phyloP scores from a whole-genome alignment of 176 grass and related monocot species.

The Olyra latifolia region DNA sequence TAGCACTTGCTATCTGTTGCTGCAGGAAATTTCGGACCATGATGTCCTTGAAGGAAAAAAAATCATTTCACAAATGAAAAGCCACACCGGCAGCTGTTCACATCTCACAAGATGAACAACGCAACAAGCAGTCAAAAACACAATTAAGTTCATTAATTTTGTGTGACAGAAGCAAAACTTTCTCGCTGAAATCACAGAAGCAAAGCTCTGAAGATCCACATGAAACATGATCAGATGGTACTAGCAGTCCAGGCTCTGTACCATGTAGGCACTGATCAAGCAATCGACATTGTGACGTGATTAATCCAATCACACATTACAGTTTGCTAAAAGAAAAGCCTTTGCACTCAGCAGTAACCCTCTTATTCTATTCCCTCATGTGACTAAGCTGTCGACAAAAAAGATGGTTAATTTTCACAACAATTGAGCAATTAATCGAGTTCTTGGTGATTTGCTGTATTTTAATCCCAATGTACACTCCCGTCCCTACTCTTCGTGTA shows the following conservation, averaged over 20 bases:
- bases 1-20: background rate
- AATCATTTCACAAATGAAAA: background rate
- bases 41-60: background rate
- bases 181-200: background rate
- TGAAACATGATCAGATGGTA: background rate
- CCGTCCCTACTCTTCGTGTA: background rate
- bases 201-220: background rate
- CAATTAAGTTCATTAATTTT: no score
- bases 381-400: constrained; percentile 1
- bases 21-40: background rate
- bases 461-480: constrained; percentile 13
- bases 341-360: background rate
- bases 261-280: background rate
- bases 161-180: background rate
- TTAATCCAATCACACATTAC: background rate
- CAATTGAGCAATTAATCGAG: background rate
- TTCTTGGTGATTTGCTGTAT: background rate
- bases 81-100: background rate
- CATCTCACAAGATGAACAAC: background rate
- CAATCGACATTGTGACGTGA: background rate
- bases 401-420: background rate
- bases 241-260: no score
- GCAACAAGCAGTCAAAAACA: no score
- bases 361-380: background rate
- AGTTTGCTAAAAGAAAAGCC: background rate